A percentile compares a stretch with the other conserved stretches of the same genome.
phyloP scores from a whole-genome alignment of 768 basidiomycete species.

The Rubroboletus satanas region DNA sequence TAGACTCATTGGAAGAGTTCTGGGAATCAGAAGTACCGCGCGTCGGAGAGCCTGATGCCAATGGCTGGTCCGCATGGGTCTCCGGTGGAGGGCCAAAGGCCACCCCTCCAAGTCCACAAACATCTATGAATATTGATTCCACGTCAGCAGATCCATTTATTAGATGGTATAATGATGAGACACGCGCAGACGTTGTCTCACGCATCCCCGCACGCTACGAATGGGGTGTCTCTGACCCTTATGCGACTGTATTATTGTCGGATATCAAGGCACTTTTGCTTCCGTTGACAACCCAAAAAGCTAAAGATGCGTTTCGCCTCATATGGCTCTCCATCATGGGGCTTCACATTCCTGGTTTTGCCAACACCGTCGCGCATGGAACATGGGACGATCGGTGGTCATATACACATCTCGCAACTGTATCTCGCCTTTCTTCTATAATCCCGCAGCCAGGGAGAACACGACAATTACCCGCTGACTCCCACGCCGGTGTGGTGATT shows the following conservation, averaged over 20 bases:
- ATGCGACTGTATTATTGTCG: constrained; percentile 65
- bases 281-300: constrained; percentile 37
- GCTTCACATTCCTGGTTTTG: constrained; percentile 67
- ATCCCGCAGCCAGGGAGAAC: constrained; percentile 43
- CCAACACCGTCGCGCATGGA: constrained; percentile 36
- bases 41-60: constrained; percentile 61
- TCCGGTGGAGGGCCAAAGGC: constrained; percentile 39
- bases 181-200: constrained; percentile 40
- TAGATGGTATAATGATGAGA: constrained; percentile 62
- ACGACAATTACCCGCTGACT: constrained; percentile 45
- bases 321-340: constrained; percentile 71
- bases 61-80: constrained; percentile 69
- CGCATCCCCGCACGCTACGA: constrained; percentile 54
- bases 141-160: constrained; percentile 57
- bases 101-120: background rate
- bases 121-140: constrained; percentile 18
- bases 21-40: constrained; percentile 84
- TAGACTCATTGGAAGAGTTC: constrained; percentile 69
- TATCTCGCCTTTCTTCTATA: constrained; percentile 44
- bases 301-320: constrained; percentile 57
- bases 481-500: constrained; percentile 61
- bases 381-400: constrained; percentile 73
- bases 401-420: constrained; percentile 42
- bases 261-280: constrained; percentile 64
- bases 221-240: constrained; percentile 58